phyloP scores from a whole-genome alignment of 192 early-diverging fungal species.

The Nowakowskiella sp. region DNA sequence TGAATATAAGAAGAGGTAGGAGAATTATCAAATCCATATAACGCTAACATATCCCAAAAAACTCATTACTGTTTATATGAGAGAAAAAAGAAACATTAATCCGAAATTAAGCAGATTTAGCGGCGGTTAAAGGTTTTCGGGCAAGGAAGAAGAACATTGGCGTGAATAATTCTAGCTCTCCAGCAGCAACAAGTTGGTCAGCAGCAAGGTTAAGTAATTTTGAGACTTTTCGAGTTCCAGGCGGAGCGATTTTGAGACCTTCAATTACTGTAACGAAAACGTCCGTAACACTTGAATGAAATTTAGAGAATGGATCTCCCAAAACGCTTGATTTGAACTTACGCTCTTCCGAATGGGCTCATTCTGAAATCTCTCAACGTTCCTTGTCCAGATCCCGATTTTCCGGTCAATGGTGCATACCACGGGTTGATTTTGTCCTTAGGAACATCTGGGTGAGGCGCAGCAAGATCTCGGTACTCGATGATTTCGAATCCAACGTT shows the following conservation, averaged over 20 bases:
- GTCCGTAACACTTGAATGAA: conserved; percentile 53
- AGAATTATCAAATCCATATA: too few relatives aligned
- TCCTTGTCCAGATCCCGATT: conserved; percentile 29
- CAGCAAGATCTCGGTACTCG: conserved; percentile 42
- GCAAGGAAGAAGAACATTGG: conserved; percentile 82
- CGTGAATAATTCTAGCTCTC: conserved; percentile 73
- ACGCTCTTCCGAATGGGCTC: conserved; percentile 37
- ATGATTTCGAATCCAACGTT: conserved; percentile 79
- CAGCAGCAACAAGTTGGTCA: conserved; percentile 75
- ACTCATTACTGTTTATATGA: too few relatives aligned
- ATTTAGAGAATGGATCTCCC: neutral
- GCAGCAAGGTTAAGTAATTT: conserved; percentile 71
- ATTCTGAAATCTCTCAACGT: conserved; percentile 27
- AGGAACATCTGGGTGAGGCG: conserved; percentile 18
- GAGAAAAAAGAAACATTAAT: too few relatives aligned
- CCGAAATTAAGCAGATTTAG: too few relatives aligned
- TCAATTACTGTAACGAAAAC: conserved; percentile 71
- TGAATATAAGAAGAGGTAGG: too few relatives aligned
- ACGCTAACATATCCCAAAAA: too few relatives aligned
- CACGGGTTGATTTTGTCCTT: conserved; percentile 49
- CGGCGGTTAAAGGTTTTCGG: conserved; percentile 36
- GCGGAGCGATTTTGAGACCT: conserved; percentile 70
- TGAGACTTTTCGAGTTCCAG: conserved; percentile 80
- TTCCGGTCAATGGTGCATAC: conserved; percentile 73
- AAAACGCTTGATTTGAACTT: neutral